A percentile compares a stretch with the other conserved stretches of the same genome.
These are phyloP conservation scores for Penicillium decumbens DNA, from an alignment of 2,329 filamentous ascomycete species.

Conservation along the genomic window DNA sequence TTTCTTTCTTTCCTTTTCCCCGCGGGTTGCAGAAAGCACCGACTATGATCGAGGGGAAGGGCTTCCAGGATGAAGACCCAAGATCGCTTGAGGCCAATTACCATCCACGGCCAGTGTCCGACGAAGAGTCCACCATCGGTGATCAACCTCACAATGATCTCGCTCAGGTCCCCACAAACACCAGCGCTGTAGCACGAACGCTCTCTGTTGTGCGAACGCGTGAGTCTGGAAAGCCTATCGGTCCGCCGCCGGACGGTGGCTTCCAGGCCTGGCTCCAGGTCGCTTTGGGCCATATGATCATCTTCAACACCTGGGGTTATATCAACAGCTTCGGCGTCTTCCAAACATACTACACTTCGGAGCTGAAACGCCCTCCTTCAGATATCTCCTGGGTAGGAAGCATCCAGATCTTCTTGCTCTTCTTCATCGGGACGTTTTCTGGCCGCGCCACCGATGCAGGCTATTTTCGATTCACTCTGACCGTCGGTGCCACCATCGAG, in stretches of 20 bases:
- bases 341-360: conserved; percentile 50
- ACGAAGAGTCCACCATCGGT: conserved; percentile 19
- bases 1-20: background rate
- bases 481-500: conserved; percentile 43
- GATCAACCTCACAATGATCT: conserved; percentile 15
- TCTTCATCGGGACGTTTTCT: conserved; percentile 49
- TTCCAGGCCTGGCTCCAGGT: conserved; percentile 55
- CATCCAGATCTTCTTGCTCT: conserved; percentile 50
- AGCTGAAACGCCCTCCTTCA: conserved; percentile 41
- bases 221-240: conserved; percentile 35
- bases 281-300: conserved; percentile 49
- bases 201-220: conserved; percentile 37
- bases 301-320: conserved; percentile 56
- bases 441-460: conserved; percentile 52
- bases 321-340: conserved; percentile 55
- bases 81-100: conserved; percentile 7
- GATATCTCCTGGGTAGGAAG: conserved; percentile 53
- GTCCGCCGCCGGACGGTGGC: conserved; percentile 49
- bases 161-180: conserved; percentile 22
- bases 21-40: background rate
- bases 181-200: conserved; percentile 29
- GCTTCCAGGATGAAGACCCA: background rate
- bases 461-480: conserved; percentile 45
- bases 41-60: conserved; percentile 8
- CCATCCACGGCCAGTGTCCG: conserved; percentile 3